Evolutionary conservation across 805 yeast species (phyloP), one percentile per base, ranked within the genome.

Genomic region (Zygosaccharomyces siamensis): DNA sequence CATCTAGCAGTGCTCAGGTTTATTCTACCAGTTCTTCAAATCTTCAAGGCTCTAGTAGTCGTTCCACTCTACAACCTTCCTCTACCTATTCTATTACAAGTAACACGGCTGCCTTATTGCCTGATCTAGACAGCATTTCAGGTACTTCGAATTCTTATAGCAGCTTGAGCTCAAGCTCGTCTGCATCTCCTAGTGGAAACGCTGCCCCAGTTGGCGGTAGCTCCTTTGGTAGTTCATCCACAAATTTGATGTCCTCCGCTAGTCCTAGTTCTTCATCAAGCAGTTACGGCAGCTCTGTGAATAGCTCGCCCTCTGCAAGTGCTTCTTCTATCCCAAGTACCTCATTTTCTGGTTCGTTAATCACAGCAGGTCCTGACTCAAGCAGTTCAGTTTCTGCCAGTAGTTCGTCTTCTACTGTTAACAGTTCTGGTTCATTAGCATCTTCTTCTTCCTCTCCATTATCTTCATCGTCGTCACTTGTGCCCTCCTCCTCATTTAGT

Each of bases 351-450:
- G 47, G 52, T 43, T 48, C 51, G 18, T 30, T 36, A 14, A 41
- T 24, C 16, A 41, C 27, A 28, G 21, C 44, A 4, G n/a, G 46
- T 8, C 46, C 48, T 24, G 46, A 33, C 32, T 32, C 46, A 10
- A 18, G 41, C 32, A 33, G 39, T 11, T 31, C 45, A 3, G 16
- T 37, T 10, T 40, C 43, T 36, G 26, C 49, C 3, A 16, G 49
- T 26, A 43, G 28, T 24, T 10, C 35, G 4, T 21, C 44, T 32
- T 30, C 50, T 23, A 24, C 50, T 16, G 39, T 39, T 26, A 31
- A 16, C 28, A 18, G 48, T 31, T 52, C 50, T 16, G 44, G 59
- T n/a, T 27, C 54, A 8, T 18, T 57, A 12, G 46, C 54, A 20
- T 46, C 60, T 16, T 24, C 24, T 23, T 23, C 24, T 23, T 23